A percentile compares a stretch with the other conserved stretches of the same genome.
phyloP scores from a whole-genome alignment of 1,139 yeast species.

The Geotrichum citri-aurantii region DNA sequence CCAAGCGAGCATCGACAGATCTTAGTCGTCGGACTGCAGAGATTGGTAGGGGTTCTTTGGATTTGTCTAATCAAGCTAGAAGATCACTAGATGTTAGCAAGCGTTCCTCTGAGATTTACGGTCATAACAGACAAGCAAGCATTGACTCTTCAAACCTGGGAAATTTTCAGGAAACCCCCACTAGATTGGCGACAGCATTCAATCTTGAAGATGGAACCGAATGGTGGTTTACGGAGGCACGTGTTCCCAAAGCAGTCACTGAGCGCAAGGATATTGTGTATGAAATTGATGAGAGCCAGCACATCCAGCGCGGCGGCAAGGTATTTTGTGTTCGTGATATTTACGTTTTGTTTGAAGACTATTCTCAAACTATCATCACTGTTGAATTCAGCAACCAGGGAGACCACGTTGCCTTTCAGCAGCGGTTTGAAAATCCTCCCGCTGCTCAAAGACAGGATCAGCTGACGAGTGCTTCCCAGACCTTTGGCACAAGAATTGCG shows the following conservation, averaged over 20 bases:
- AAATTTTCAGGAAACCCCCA: neutral
- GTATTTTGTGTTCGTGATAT: slow-evolving; percentile 56
- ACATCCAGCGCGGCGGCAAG: slow-evolving; percentile 53
- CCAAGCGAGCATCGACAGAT: neutral
- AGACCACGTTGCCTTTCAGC: slow-evolving; percentile 45
- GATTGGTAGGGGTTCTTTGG: neutral
- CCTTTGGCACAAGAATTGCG: slow-evolving; percentile 33
- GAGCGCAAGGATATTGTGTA: slow-evolving; percentile 42
- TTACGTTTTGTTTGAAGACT: slow-evolving; percentile 68
- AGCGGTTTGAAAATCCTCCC: slow-evolving; percentile 42
- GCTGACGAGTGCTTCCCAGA: slow-evolving; percentile 47
- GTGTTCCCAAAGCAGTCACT: slow-evolving; percentile 54
- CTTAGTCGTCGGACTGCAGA: neutral
- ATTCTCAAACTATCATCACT: slow-evolving; percentile 55
- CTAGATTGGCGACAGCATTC: slow-evolving; percentile 24
- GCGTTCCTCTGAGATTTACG: neutral
- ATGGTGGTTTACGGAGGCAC: slow-evolving; percentile 61
- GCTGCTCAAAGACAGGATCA: slow-evolving; percentile 41
- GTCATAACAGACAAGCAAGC: neutral
- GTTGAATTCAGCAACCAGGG: slow-evolving; percentile 44
- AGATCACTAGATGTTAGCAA: neutral
- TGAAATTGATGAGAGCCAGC: slow-evolving; percentile 59
- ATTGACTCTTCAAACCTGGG: neutral
- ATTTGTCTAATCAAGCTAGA: neutral
- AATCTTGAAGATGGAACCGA: slow-evolving; percentile 38